A percentile compares a stretch with the other conserved stretches of the same genome.
Conservation (phyloP, 2,329 filamentous ascomycete species). For the Arthrobotrys musiformis region DNA sequence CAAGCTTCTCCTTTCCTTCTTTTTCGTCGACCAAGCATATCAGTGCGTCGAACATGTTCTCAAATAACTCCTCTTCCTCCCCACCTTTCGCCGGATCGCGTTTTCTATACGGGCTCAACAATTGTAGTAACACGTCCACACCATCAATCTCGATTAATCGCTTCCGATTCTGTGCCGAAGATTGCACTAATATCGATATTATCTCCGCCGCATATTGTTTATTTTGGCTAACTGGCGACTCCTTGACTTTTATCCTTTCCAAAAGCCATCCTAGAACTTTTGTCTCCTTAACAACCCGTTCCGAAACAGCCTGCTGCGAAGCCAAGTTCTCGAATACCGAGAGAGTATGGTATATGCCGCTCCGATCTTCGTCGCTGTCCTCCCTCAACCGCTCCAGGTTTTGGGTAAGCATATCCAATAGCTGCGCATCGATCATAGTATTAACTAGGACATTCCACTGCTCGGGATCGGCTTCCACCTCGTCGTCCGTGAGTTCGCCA, state of each 20-base stretch:
- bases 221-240: conserved; percentile 81
- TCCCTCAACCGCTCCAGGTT: conserved; percentile 86
- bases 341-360: conserved; percentile 86
- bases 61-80: conserved; percentile 93
- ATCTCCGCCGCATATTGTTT: conserved; percentile 95
- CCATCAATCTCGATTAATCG: conserved; percentile 75
- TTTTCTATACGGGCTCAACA: conserved; percentile 85
- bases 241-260: conserved; percentile 75
- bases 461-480: conserved; percentile 80
- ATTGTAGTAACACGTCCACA: conserved; percentile 81
- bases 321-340: conserved; percentile 81
- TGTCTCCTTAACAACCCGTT: conserved; percentile 76
- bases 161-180: conserved; percentile 73
- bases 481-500: conserved; percentile 90
- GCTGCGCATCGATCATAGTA: conserved; percentile 74
- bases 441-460: conserved; percentile 82
- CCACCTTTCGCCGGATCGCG: conserved; percentile 85
- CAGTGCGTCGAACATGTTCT: conserved; percentile 89
- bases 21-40: conserved; percentile 81
- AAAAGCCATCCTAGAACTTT: conserved; percentile 81
- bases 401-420: conserved; percentile 78
- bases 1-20: conserved; percentile 79
- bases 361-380: conserved; percentile 75
- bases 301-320: conserved; percentile 74
- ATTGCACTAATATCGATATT: conserved; percentile 86